Percentiles rank a stretch among this genome's conserved stretches.
Evolutionary conservation across 2,329 filamentous ascomycete genomes (phyloP).

Genomic region (Orbilia brochopaga): DNA sequence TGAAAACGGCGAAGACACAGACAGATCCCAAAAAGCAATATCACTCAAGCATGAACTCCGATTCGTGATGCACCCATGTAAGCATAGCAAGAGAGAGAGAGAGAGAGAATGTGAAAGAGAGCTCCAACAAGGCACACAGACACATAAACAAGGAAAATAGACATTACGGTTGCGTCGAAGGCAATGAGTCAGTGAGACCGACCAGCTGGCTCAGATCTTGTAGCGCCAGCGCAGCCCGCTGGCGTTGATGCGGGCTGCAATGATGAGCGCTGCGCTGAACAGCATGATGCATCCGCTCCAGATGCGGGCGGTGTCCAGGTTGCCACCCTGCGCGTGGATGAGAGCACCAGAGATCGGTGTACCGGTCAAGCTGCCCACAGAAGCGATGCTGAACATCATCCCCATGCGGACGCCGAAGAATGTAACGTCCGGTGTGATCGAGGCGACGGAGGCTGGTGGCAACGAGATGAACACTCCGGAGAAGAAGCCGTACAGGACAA

Average conservation of each 20-base stretch:
- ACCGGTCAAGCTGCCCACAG: constrained; percentile 64
- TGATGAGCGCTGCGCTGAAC: constrained; percentile 43
- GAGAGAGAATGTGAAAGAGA: too few relatives aligned
- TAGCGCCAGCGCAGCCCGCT: constrained; percentile 44
- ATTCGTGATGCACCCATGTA: constrained; percentile 49
- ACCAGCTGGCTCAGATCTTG: constrained; percentile 35
- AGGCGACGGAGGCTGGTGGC: constrained; percentile 58
- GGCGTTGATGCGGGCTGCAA: constrained; percentile 40
- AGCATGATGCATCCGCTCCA: constrained; percentile 50
- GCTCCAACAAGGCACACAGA: constrained; percentile 25
- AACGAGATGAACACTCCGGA: constrained; percentile 60
- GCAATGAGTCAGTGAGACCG: constrained; percentile 1
- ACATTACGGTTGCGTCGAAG: background rate
- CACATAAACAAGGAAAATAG: background rate
- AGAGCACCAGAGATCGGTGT: constrained; percentile 65
- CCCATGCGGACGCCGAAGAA: constrained; percentile 51
- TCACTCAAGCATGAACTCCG: constrained; percentile 21
- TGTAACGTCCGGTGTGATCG: constrained; percentile 44
- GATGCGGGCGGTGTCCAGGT: constrained; percentile 38
- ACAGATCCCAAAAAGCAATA: constrained; percentile 22
- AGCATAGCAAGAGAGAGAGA: too few relatives aligned
- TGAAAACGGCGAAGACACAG: constrained; percentile 3
- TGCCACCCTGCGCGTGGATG: constrained; percentile 57
- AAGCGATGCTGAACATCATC: constrained; percentile 59
- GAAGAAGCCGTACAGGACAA: constrained; percentile 60